Conservation (phyloP, 1,284 basidiomycete genomes). For the Cutaneotrichosporon cavernicola region DNA sequence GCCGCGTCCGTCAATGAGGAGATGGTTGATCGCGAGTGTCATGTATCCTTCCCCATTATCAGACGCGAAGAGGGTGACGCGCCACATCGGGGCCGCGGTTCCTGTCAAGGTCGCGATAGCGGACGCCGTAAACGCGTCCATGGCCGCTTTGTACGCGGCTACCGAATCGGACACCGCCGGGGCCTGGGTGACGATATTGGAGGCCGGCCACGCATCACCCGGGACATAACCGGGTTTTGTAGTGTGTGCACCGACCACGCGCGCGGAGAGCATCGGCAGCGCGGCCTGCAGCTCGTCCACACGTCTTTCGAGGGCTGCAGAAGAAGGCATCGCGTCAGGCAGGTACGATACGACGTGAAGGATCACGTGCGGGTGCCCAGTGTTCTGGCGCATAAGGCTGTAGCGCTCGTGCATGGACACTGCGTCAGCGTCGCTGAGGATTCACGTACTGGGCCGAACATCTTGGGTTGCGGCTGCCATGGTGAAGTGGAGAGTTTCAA, state of each 20-base stretch:
- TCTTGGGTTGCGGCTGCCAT: neutral
- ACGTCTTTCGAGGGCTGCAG: slow-evolving; percentile 23
- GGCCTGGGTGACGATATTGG: slow-evolving; percentile 5
- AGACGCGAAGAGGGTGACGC: slow-evolving; percentile 3
- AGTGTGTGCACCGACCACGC: slow-evolving; percentile 20
- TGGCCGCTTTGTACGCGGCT: neutral
- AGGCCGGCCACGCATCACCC: slow-evolving; percentile 5
- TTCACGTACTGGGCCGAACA: slow-evolving; percentile 4
- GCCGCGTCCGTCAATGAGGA: slow-evolving; percentile 19
- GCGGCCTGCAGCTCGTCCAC: slow-evolving; percentile 33
- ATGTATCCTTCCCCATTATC: slow-evolving; percentile 34
- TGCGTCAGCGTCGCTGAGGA: slow-evolving; percentile 8
- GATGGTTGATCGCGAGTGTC: slow-evolving; percentile 14
- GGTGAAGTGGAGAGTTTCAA: neutral
- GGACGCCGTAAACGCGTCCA: slow-evolving; percentile 2
- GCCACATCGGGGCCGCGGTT: slow-evolving; percentile 10
- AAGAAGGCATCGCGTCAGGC: slow-evolving; percentile 21
- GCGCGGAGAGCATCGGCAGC: slow-evolving; percentile 34
- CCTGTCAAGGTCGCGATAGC: neutral
- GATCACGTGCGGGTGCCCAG: slow-evolving; percentile 29
- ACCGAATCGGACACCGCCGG: neutral
- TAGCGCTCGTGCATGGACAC: slow-evolving; percentile 38
- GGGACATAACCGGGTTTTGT: slow-evolving; percentile 18
- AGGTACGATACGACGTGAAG: slow-evolving; percentile 31
- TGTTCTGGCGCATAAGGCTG: slow-evolving; percentile 33